Evolutionary conservation across 371 early-diverging fungal genomes (phyloP), one percentile per base, ranked within the genome.

Genomic region (Syncephalastrum sp.): DNA sequence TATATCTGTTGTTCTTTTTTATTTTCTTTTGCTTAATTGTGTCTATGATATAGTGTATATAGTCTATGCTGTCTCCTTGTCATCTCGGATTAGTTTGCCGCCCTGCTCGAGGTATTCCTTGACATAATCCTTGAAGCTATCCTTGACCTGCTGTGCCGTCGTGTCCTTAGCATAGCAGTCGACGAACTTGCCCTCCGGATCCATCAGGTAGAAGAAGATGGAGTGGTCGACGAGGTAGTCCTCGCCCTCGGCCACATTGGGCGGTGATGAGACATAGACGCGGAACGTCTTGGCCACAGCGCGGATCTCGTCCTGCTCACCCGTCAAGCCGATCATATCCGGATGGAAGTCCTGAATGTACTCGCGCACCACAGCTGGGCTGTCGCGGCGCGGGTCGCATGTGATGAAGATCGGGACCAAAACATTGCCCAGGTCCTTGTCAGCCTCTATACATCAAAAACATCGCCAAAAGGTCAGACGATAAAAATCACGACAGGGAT

Each of bases 151-250:
- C 27, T 81, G 74, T 0, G 88, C 83, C 5, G 84, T 76, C 29
- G 81, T 78, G 59, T 91, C 90, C 64, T 88, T 89, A 15, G 94
- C 95, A 67, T 91, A 97, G 48, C 91, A 91, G 38, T 94, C 92
- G 16, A 94, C 82, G 69, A 95, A 97, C 61, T 86, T 73, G 53
- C 97, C 97, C 43, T 92, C 82, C 12, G 94, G 97, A 58, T 91
- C 93, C 88, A 98, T 92, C 24, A 98, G 76, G 65, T 96, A 98
- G 61, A 96, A 93, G 79, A 96, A 98, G 68, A 97, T 97, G 45
- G 96, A 94, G 71, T 98, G 99, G 61, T 98, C 99, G 7, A 98
- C 98, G 38, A 98, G 68, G 60, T 98, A 98, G 63, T 98, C 97
- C 53, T 92, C 89, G 15, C 89, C 92, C 41, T 88, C 89, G 19